Conservation (phyloP, 306 rosid genomes). For the Delonix regia region DNA sequence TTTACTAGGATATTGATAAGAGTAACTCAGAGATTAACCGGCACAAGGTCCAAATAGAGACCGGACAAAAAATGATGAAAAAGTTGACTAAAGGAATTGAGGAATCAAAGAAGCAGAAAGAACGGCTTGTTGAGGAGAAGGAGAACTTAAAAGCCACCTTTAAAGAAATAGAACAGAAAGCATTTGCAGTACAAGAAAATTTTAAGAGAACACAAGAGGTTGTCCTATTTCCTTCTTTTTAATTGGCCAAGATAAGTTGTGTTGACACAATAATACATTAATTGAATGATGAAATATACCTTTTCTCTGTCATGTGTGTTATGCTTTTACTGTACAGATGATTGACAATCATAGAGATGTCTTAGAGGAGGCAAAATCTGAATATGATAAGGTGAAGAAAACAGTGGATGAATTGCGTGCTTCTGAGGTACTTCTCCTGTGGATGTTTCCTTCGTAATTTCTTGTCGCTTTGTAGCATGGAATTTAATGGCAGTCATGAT, state of each 20-base stretch:
- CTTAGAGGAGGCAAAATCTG: conserved; percentile 68
- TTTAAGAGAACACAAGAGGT: conserved; percentile 78
- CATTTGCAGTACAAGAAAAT: conserved; percentile 76
- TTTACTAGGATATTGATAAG: conserved; percentile 83
- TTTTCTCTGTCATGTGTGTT: conserved; percentile 28
- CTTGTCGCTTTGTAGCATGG: neutral
- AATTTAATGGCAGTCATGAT: conserved; percentile 22
- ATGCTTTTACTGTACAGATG: conserved; percentile 51
- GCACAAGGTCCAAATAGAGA: conserved; percentile 86
- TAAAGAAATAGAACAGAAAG: conserved; percentile 86
- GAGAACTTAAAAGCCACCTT: conserved; percentile 58
- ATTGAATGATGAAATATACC: neutral
- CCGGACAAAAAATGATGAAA: conserved; percentile 75
- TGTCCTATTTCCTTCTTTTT: conserved; percentile 13
- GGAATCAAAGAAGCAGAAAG: conserved; percentile 79
- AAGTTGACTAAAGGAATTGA: conserved; percentile 84
- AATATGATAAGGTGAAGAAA: conserved; percentile 70
- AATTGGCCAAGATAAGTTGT: conserved; percentile 18
- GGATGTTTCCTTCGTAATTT: conserved; percentile 18
- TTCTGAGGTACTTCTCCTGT: conserved; percentile 67
- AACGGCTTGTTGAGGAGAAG: conserved; percentile 69
- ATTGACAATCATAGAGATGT: conserved; percentile 67
- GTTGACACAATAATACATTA: neutral
- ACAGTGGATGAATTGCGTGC: conserved; percentile 75
- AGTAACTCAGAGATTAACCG: conserved; percentile 85